Base-by-base conservation (phyloP, 2,329 filamentous ascomycete genomes). In the Orbilia javanica region DNA sequence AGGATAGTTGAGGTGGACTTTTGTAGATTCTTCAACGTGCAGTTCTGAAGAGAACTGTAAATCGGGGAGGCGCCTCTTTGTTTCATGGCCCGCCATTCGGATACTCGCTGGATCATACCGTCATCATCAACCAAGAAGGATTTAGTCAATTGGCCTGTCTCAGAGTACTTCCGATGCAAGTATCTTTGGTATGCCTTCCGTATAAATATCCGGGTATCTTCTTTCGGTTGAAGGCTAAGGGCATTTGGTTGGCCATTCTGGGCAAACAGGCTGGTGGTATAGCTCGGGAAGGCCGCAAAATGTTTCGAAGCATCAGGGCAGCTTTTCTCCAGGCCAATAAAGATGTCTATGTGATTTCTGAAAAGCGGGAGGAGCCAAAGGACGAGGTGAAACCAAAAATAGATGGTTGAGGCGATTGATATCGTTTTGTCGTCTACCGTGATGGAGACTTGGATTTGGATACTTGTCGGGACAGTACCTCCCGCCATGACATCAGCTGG, bases 241-340 rank as follows among this genome's bases (percentile, higher is more conserved):
- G 20, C 57, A 13, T 52, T n/a, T 4, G 22, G 20, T 5, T 48
- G n/a, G 6, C 36, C 15, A 4, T 27, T 13, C 2, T 6, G 36
- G 3, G 66, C 10, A 18, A 60, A 60, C 5, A 71, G 25, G 6
- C 31, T 36, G 10, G 31, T 31, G 3, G 66, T 62, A 20, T 65
- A 36, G 11, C 11, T 52, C 1, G 39, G 52, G 11, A 65, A 39
- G 15, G 15, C 13, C 2, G 15, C 7, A 15, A 53, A 77, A 25
- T 77, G 73, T 18, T 66, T 77, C 6, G 5, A 18, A 31, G 42
- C 36, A 22, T 77, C 50, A 8, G 73, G 73, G 22, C 22, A 66
- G 60, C 48, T 60, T 22, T 53, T 11, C 18, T 66, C 44, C 1
- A 77, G 25, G 5, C 73, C 66, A 7, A 60, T 67, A 1, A 52